These are phyloP conservation scores for Talaromyces sp. DNA, from an alignment of 2,329 filamentous ascomycete species.

Conservation along the genomic window DNA sequence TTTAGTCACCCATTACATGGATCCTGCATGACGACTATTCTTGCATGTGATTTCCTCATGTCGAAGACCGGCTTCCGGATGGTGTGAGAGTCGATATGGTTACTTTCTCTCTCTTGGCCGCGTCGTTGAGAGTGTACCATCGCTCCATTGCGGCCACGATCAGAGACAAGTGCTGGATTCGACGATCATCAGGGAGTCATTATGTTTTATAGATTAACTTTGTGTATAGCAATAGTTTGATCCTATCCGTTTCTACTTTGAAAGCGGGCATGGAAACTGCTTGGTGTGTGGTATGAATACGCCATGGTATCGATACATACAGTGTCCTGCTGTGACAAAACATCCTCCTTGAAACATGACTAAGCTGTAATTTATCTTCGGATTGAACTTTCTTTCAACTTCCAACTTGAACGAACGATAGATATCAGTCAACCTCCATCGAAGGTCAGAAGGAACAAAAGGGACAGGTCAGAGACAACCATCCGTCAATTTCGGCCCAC, in stretches of 20 bases:
- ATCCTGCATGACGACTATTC: conserved; percentile 20
- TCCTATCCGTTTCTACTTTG: background rate
- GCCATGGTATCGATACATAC: background rate
- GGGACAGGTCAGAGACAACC: background rate
- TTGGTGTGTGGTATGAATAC: background rate
- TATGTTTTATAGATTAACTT: background rate
- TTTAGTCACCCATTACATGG: no score
- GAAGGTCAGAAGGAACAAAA: background rate
- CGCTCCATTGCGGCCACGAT: background rate
- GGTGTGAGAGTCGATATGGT: conserved; percentile 29
- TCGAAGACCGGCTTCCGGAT: conserved; percentile 21
- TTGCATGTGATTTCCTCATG: conserved; percentile 24
- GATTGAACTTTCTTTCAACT: conserved; percentile 5
- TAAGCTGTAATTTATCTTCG: conserved; percentile 1
- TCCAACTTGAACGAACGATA: background rate
- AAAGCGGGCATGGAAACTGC: background rate
- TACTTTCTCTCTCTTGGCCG: background rate
- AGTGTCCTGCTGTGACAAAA: background rate
- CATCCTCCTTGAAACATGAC: background rate
- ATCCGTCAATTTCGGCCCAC: background rate
- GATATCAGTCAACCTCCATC: background rate
- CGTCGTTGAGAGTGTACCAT: background rate
- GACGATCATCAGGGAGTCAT: conserved; percentile 36
- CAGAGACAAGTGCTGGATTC: background rate
- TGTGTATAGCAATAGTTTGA: background rate